Evolutionary conservation across 2,329 filamentous ascomycete species (phyloP).

Genomic region (Lasiodiplodia sp.): DNA sequence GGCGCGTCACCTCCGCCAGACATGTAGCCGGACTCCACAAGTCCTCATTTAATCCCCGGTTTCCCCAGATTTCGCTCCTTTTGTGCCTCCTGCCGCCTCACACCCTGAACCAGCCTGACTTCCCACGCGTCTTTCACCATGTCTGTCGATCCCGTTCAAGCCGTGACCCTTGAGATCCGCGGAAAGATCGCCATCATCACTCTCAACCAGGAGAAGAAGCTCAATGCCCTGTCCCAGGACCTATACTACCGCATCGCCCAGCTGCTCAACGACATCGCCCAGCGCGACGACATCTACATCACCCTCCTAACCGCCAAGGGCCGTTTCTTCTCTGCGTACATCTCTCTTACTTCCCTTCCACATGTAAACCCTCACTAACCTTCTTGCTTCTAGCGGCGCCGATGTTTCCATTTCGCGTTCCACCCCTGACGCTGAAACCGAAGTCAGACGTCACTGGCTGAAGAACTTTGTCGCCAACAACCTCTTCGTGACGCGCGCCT

Average conservation of each 20-base stretch:
- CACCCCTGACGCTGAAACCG: constrained; percentile 44
- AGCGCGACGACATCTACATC: constrained; percentile 79
- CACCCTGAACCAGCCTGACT: neutral
- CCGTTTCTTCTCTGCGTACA: constrained; percentile 85
- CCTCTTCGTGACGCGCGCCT: constrained; percentile 86
- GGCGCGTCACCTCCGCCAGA: constrained; percentile 19
- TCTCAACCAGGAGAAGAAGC: constrained; percentile 83
- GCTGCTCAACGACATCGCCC: constrained; percentile 78
- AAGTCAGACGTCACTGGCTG: constrained; percentile 65
- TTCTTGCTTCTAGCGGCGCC: constrained; percentile 69
- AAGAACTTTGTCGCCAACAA: constrained; percentile 81
- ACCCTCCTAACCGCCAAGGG: constrained; percentile 86
- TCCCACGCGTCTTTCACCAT: neutral
- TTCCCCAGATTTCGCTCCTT: neutral
- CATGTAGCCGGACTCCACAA: constrained; percentile 18
- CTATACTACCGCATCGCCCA: constrained; percentile 81
- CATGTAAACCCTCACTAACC: neutral
- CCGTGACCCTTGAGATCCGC: constrained; percentile 67
- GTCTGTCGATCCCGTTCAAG: constrained; percentile 44
- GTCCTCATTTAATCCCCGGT: neutral
- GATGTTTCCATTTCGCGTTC: constrained; percentile 70
- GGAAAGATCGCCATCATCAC: constrained; percentile 83
- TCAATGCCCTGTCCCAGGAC: constrained; percentile 77
- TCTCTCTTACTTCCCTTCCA: constrained; percentile 24
- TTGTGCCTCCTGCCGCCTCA: neutral